Conservation (phyloP, 2,329 filamentous ascomycete species). For the Trichoderma sp. region DNA sequence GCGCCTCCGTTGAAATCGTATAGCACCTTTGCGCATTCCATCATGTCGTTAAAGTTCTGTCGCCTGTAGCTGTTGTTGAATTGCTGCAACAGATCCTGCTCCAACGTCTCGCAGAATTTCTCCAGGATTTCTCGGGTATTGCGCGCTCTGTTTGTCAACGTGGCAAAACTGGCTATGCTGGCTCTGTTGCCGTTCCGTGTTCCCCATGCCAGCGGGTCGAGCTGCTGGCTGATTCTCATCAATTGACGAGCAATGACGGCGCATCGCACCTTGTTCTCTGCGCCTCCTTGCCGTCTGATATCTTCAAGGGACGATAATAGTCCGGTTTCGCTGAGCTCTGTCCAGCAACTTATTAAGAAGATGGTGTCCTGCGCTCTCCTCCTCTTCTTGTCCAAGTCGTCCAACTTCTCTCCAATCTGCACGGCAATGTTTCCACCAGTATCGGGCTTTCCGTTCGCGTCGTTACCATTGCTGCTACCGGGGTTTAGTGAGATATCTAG, state of each 20-base stretch:
- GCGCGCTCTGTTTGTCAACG: conserved; percentile 48
- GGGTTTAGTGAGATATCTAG: conserved; percentile 80
- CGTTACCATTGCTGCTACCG: conserved; percentile 39
- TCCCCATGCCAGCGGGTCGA: conserved; percentile 75
- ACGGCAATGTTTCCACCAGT: conserved; percentile 84
- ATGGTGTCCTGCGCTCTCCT: conserved; percentile 87
- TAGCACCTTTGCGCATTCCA: conserved; percentile 89
- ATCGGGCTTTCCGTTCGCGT: conserved; percentile 39
- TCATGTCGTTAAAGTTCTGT: conserved; percentile 97
- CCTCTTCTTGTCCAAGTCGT: conserved; percentile 90
- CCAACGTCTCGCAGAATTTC: conserved; percentile 92
- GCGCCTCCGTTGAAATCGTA: conserved; percentile 94
- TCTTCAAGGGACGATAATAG: conserved; percentile 85
- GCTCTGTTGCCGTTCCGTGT: conserved; percentile 57
- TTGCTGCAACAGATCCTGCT: conserved; percentile 91
- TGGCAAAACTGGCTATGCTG: conserved; percentile 49
- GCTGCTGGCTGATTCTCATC: conserved; percentile 86
- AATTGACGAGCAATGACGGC: conserved; percentile 92
- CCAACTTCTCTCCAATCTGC: conserved; percentile 87
- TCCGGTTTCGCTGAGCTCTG: conserved; percentile 87
- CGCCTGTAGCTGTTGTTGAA: conserved; percentile 96
- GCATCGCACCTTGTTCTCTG: conserved; percentile 90
- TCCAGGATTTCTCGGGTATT: conserved; percentile 88
- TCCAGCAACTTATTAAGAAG: conserved; percentile 95
- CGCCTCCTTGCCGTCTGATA: conserved; percentile 76